Evolutionary conservation across 2,329 filamentous ascomycete species (phyloP).

Genomic region (Epicoccum sorghinum): DNA sequence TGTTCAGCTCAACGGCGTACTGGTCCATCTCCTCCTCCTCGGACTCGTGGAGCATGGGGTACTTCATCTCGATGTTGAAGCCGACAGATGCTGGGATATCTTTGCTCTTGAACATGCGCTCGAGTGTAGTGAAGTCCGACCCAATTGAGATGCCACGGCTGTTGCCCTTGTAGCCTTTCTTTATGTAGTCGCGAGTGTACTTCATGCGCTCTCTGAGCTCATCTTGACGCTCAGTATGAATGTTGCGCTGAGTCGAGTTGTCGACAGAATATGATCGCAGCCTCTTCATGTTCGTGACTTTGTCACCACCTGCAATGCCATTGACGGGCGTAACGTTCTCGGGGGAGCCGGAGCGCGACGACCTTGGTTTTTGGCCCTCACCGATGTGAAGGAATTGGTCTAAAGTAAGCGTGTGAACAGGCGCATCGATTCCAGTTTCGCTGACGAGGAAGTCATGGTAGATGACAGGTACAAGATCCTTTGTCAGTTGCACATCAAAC

Average conservation of each 20-base stretch:
- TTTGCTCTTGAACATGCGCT: constrained; percentile 77
- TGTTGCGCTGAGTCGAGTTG: constrained; percentile 48
- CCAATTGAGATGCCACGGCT: constrained; percentile 94
- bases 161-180: constrained; percentile 95
- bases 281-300: constrained; percentile 37
- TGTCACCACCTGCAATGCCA: constrained; percentile 21
- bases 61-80: constrained; percentile 99
- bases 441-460: constrained; percentile 99
- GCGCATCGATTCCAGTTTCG: constrained; percentile 95
- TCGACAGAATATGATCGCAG: constrained; percentile 67
- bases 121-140: constrained; percentile 90
- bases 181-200: constrained; percentile 93
- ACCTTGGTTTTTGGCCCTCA: constrained; percentile 56
- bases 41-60: constrained; percentile 95
- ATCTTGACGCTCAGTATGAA: constrained; percentile 51
- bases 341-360: constrained; percentile 57
- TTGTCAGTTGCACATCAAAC: constrained; percentile 95
- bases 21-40: constrained; percentile 97
- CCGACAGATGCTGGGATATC: constrained; percentile 82
- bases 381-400: constrained; percentile 96
- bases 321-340: constrained; percentile 19
- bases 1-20: constrained; percentile 94
- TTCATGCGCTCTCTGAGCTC: constrained; percentile 87
- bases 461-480: constrained; percentile 96
- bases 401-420: constrained; percentile 90